Base-by-base conservation (phyloP, 1,284 basidiomycete species). In the Cronartium ribicola region DNA sequence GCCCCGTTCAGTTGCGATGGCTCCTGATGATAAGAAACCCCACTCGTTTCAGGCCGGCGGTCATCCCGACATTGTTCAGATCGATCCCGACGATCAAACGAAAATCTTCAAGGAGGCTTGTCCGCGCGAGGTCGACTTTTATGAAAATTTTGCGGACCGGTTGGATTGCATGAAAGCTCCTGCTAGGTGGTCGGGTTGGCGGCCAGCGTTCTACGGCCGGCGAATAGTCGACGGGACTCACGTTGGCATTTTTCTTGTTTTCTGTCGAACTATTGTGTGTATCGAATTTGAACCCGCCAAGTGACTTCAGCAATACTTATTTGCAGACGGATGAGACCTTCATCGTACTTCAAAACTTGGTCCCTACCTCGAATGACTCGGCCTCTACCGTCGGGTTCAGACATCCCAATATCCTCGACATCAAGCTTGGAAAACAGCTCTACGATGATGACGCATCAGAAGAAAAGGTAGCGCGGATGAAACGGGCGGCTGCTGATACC, bases 321-420 rank as follows among this genome's bases (percentile, higher is more conserved):
- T 57, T 48, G n/a, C 46, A 64, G 61, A 29, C 62, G 22, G 39
- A 72, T 14, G 37, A 36, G 7, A 39, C 46, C 8, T 65, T 29
- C 2, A 64, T 72, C 40, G 29, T 57, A 11, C 61, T 72, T 17
- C 48, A 72, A 59, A 72, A 72, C 22, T 72, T 72, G 51, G 61
- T 63, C 13, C 51, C 44, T 29, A 55, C 62, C 8, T 62, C 17
- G 4, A n/a, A 8, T 13, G 62, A 43, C 11, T 5, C 43, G 8
- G 17, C 60, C 7, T 36, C 20, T 13, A 37, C 14, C 7, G 37
- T 11, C 43, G 69, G 48, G 5, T 72, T 72, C 40, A 65, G 20
- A 11, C 69, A 65, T 64, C 69, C 69, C 41, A 72, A 65, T 22
- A 51, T 72, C 14, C 51, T 72, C 48, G 69, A 72, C 59, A 72